phyloP scores from a whole-genome alignment of 805 yeast species.

The Sugiyamaella lignohabitans region DNA sequence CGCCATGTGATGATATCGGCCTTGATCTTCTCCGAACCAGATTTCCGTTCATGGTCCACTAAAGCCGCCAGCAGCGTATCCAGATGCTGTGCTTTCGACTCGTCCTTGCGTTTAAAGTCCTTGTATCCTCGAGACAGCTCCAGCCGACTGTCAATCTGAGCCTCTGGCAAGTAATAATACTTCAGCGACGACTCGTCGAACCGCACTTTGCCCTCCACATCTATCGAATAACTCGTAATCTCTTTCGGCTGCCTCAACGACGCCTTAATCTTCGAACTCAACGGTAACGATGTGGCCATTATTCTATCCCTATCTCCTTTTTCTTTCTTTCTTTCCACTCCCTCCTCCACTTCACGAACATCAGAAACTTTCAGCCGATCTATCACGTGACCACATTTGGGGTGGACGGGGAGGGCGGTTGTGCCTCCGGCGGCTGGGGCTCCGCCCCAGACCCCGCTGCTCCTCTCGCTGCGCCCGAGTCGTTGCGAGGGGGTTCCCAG shows the following conservation, averaged over 20 bases:
- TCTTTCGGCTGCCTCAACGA: conserved; percentile 84
- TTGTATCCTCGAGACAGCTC: conserved; percentile 63
- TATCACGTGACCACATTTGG: too few relatives aligned
- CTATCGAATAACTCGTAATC: conserved; percentile 59
- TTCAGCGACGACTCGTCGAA: conserved; percentile 47
- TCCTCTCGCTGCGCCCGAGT: too few relatives aligned
- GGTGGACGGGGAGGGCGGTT: too few relatives aligned
- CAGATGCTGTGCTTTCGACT: conserved; percentile 40
- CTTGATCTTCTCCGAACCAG: conserved; percentile 41
- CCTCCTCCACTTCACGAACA: too few relatives aligned
- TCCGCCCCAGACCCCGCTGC: too few relatives aligned
- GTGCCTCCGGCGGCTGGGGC: too few relatives aligned
- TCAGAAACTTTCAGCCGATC: too few relatives aligned
- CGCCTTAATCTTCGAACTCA: conserved; percentile 34
- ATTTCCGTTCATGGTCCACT: conserved; percentile 45
- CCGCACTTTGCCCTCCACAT: conserved; percentile 39
- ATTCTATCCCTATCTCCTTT: too few relatives aligned
- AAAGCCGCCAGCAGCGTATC: conserved; percentile 53
- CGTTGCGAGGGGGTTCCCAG: too few relatives aligned
- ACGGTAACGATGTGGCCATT: conserved; percentile 16
- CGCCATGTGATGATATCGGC: conserved; percentile 76
- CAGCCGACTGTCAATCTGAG: conserved; percentile 50
- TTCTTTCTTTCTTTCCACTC: too few relatives aligned
- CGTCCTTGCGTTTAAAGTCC: conserved; percentile 52
- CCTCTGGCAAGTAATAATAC: conserved; percentile 80